A percentile compares a stretch with the other conserved stretches of the same genome.
These are phyloP conservation scores for Chalciporus sp. DNA, from an alignment of 1,284 basidiomycete species.

Conservation along the genomic window DNA sequence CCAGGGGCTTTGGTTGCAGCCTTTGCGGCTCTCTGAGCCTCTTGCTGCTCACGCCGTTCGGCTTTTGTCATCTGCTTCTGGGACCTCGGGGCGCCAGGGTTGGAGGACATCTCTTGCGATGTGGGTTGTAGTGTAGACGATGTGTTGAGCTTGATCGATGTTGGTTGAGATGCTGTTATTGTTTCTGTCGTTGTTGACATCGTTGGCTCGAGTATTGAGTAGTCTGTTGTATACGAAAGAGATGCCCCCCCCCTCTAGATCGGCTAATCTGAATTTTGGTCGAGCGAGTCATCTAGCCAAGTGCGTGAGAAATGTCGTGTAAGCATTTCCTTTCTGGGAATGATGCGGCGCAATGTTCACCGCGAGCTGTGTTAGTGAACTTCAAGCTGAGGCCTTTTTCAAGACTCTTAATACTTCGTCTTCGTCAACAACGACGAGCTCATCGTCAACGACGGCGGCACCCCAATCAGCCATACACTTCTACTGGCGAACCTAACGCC, in stretches of 20 bases:
- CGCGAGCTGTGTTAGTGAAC: neutral
- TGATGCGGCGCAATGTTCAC: neutral
- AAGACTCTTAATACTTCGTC: too few relatives aligned
- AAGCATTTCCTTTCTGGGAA: slow-evolving; percentile 20
- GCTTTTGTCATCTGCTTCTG: slow-evolving; percentile 79
- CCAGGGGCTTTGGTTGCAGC: slow-evolving; percentile 34
- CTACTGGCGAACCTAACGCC: neutral
- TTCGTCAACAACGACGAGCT: slow-evolving; percentile 2
- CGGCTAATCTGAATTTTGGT: neutral
- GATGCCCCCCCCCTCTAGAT: slow-evolving; percentile 9
- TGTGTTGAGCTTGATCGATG: slow-evolving; percentile 26
- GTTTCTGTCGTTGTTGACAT: slow-evolving; percentile 35
- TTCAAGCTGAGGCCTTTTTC: too few relatives aligned
- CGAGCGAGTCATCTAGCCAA: slow-evolving; percentile 11
- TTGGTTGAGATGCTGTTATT: slow-evolving; percentile 12
- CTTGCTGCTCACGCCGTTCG: slow-evolving; percentile 78
- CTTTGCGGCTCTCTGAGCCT: slow-evolving; percentile 79
- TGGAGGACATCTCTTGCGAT: slow-evolving; percentile 9
- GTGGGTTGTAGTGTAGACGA: neutral
- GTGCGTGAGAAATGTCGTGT: slow-evolving; percentile 31
- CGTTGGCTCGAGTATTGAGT: neutral
- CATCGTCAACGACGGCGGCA: slow-evolving; percentile 3
- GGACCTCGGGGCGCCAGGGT: slow-evolving; percentile 31
- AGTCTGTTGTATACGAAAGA: neutral
- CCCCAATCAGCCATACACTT: neutral